These are phyloP conservation scores for Ophiostoma montium DNA, from an alignment of 2,329 filamentous ascomycete species.

Conservation along the genomic window DNA sequence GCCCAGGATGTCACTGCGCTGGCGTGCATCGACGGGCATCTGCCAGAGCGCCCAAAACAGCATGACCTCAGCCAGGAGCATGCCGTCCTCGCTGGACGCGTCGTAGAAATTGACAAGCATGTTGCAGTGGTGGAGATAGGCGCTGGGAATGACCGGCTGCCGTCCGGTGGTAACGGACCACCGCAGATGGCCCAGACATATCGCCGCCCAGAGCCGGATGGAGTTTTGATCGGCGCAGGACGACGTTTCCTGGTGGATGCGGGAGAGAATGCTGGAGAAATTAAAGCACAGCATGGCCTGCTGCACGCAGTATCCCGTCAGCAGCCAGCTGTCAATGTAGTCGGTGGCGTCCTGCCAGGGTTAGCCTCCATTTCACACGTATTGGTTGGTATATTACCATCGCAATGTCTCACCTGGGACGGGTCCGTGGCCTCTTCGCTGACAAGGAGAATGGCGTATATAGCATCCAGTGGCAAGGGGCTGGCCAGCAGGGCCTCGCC, in stretches of 20 bases:
- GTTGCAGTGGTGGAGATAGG: background rate
- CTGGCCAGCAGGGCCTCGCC: background rate
- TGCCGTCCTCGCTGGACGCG: background rate
- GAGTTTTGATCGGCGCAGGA: background rate
- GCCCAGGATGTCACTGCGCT: background rate
- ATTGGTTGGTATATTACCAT: background rate
- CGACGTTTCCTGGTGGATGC: background rate
- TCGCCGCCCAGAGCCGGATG: background rate
- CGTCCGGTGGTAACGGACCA: background rate
- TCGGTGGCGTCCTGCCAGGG: background rate
- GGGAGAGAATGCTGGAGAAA: background rate
- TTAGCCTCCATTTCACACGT: background rate
- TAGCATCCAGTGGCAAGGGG: background rate
- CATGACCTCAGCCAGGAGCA: conserved; percentile 1
- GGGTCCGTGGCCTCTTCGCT: background rate
- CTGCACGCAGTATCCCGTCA: background rate
- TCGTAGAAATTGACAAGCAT: conserved; percentile 2
- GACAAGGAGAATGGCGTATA: background rate
- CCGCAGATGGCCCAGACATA: background rate
- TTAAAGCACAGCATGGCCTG: conserved; percentile 1
- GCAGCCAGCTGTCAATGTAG: conserved; percentile 1
- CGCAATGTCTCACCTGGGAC: background rate
- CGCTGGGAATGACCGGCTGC: background rate
- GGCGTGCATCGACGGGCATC: background rate
- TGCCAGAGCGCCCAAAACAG: conserved; percentile 1